These are phyloP conservation scores for Zygoascus hellenicus DNA, from an alignment of 1,139 yeast species.

Conservation along the genomic window DNA sequence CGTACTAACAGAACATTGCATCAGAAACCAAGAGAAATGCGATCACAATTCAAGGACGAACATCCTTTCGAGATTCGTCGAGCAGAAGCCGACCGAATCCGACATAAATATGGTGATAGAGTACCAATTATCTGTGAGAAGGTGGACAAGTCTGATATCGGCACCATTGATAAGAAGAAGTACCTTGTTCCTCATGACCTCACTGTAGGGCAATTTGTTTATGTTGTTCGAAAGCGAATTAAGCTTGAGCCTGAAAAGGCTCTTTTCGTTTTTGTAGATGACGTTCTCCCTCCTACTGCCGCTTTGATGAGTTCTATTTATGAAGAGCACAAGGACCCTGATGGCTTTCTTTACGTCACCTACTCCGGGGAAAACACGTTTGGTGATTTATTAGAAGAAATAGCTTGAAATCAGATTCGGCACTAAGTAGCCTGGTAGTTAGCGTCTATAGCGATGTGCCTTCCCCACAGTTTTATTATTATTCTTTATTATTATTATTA, in stretches of 20 bases:
- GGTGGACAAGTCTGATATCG: constrained; percentile 94
- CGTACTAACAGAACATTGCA: no score
- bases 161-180: constrained; percentile 94
- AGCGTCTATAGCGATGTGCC: no score
- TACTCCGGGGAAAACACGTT: constrained; percentile 50
- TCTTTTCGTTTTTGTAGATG: constrained; percentile 91
- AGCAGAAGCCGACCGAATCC: constrained; percentile 90
- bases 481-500: no score
- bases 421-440: no score
- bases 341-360: constrained; percentile 90
- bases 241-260: constrained; percentile 97
- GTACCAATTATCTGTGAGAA: constrained; percentile 96
- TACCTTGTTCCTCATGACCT: constrained; percentile 93
- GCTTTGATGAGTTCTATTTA: constrained; percentile 92
- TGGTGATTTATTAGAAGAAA: constrained; percentile 25
- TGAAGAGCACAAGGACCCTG: constrained; percentile 95
- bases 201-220: constrained; percentile 96
- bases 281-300: constrained; percentile 95
- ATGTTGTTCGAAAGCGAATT: constrained; percentile 93
- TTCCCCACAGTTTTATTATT: no score
- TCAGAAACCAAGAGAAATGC: constrained; percentile 38
- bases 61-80: constrained; percentile 89
- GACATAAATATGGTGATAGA: constrained; percentile 83
- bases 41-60: constrained; percentile 90
- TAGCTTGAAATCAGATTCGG: background rate